These are phyloP conservation scores for Maudiozyma pseudohumilis DNA, from an alignment of 805 yeast genomes.

Conservation along the genomic window DNA sequence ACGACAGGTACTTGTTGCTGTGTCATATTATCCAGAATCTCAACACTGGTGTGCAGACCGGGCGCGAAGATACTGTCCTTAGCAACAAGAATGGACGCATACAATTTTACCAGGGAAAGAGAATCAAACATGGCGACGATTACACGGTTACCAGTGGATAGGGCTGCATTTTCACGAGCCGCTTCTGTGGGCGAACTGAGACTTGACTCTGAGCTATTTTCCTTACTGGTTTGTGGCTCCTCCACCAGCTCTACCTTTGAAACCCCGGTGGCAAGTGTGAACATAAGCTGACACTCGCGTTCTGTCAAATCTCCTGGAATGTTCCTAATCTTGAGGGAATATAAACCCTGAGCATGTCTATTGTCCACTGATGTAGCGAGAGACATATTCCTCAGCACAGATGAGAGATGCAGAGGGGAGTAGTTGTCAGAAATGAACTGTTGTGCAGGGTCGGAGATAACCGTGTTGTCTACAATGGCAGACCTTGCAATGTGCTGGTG, in stretches of 20 bases:
- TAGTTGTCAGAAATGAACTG: slow-evolving; percentile 1
- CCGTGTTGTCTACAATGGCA: too few relatives aligned
- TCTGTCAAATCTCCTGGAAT: slow-evolving; percentile 51
- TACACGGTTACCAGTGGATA: too few relatives aligned
- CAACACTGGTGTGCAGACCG: slow-evolving; percentile 32
- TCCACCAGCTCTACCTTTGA: slow-evolving; percentile 35
- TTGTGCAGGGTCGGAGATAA: slow-evolving; percentile 2
- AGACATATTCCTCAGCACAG: slow-evolving; percentile 14
- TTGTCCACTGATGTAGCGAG: slow-evolving; percentile 5
- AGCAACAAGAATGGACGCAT: slow-evolving; percentile 31
- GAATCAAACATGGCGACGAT: slow-evolving; percentile 37
- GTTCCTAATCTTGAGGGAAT: slow-evolving; percentile 36
- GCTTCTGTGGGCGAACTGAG: background rate
- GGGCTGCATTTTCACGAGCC: background rate
- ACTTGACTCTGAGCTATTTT: background rate
- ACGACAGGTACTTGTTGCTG: slow-evolving; percentile 13
- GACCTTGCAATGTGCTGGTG: too few relatives aligned
- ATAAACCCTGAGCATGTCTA: slow-evolving; percentile 22
- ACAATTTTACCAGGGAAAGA: slow-evolving; percentile 33
- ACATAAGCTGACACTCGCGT: slow-evolving; percentile 56
- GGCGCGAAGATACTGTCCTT: slow-evolving; percentile 37
- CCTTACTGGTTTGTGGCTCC: background rate
- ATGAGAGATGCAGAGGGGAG: slow-evolving; percentile 6
- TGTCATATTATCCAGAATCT: slow-evolving; percentile 27
- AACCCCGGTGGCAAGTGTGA: slow-evolving; percentile 58